These are phyloP conservation scores for Mucor circinelloides DNA, from an alignment of 371 early-diverging fungal species.

Conservation along the genomic window DNA sequence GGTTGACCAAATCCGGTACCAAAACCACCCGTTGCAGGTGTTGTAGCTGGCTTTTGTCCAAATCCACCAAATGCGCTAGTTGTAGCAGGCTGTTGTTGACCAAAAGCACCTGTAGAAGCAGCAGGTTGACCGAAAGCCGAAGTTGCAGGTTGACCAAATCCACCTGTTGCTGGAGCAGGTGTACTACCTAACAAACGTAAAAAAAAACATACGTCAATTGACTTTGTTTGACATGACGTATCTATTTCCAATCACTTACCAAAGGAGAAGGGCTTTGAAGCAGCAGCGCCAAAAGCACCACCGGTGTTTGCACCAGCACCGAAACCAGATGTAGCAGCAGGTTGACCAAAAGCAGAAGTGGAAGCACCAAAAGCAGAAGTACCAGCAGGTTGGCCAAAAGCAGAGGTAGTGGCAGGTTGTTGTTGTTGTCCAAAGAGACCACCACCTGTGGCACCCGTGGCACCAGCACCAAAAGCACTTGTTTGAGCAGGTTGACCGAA, in stretches of 20 bases:
- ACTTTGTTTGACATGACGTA: background rate
- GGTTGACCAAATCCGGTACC: slow-evolving; percentile 34
- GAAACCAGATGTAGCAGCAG: slow-evolving; percentile 25
- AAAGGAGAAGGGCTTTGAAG: slow-evolving; percentile 42
- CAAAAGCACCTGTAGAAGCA: slow-evolving; percentile 32
- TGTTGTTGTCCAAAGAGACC: slow-evolving; percentile 26
- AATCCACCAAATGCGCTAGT: slow-evolving; percentile 35
- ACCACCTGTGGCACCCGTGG: slow-evolving; percentile 4
- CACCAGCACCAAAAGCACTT: slow-evolving; percentile 32
- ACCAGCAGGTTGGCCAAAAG: slow-evolving; percentile 37
- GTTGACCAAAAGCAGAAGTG: slow-evolving; percentile 52
- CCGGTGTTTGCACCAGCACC: slow-evolving; percentile 27
- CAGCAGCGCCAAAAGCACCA: slow-evolving; percentile 33
- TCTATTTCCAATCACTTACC: slow-evolving; percentile 19
- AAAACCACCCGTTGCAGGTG: slow-evolving; percentile 35
- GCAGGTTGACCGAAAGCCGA: slow-evolving; percentile 41
- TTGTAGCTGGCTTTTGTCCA: slow-evolving; percentile 35
- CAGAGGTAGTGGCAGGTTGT: slow-evolving; percentile 28
- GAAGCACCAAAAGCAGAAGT: slow-evolving; percentile 33
- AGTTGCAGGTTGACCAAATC: slow-evolving; percentile 29
- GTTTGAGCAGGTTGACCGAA: slow-evolving; percentile 52
- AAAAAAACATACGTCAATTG: background rate
- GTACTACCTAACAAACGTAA: slow-evolving; percentile 14
- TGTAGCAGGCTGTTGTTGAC: slow-evolving; percentile 37
- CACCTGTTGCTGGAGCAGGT: slow-evolving; percentile 36